phyloP scores from a whole-genome alignment of 2,329 filamentous ascomycete species.

The Aureobasidium sp. region DNA sequence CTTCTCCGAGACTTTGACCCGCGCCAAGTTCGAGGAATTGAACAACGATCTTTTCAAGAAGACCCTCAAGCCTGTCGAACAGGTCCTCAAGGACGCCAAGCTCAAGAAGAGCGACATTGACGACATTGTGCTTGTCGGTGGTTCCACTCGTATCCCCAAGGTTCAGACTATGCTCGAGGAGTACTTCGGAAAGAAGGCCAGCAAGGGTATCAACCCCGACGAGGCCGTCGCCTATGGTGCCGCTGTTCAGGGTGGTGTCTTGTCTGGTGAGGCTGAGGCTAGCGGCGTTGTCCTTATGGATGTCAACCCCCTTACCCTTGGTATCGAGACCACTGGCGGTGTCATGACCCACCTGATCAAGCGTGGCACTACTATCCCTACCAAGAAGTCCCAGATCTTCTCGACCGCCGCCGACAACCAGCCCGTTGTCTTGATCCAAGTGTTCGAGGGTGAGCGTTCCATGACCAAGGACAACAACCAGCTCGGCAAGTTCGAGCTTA shows the following conservation, averaged over 20 bases:
- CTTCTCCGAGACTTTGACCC: conserved; percentile 96
- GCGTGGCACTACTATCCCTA: conserved; percentile 90
- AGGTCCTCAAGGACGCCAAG: conserved; percentile 97
- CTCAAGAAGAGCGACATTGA: conserved; percentile 91
- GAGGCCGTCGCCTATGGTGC: conserved; percentile 98
- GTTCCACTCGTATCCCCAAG: conserved; percentile 98
- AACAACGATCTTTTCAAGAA: conserved; percentile 99
- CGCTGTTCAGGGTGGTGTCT: conserved; percentile 91
- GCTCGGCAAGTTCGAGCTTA: conserved; percentile 97
- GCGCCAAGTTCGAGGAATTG: conserved; percentile 98
- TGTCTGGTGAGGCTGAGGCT: conserved; percentile 77
- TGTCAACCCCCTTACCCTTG: conserved; percentile 90
- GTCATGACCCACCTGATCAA: conserved; percentile 97
- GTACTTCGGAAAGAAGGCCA: conserved; percentile 96
- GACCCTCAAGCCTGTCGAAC: conserved; percentile 96
- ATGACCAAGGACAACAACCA: conserved; percentile 97
- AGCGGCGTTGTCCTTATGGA: conserved; percentile 87
- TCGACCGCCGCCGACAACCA: conserved; percentile 96
- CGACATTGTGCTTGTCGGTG: conserved; percentile 96
- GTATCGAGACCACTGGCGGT: conserved; percentile 95
- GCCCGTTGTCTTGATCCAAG: conserved; percentile 89
- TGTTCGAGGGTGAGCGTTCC: conserved; percentile 87
- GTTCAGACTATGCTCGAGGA: conserved; percentile 91
- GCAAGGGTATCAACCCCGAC: conserved; percentile 99
- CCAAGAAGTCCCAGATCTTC: conserved; percentile 97